These are phyloP conservation scores for Wickerhamiella brachini DNA, from an alignment of 805 yeast genomes.

Conservation along the genomic window DNA sequence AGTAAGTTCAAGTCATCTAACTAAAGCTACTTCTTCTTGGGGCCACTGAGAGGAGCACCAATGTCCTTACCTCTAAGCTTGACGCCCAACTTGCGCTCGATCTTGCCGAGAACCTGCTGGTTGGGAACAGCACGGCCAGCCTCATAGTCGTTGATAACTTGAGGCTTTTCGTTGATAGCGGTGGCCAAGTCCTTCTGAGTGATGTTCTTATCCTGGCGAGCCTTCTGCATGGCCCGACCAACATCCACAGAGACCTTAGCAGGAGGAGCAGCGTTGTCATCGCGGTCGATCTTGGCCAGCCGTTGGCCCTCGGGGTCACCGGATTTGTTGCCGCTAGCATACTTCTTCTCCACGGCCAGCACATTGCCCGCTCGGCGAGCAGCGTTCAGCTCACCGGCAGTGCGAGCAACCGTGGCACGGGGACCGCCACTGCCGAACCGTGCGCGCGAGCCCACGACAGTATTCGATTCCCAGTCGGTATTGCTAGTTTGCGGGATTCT, in stretches of 20 bases:
- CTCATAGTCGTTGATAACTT: constrained; percentile 89
- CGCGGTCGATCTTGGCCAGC: constrained; percentile 82
- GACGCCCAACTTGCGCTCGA: constrained; percentile 88
- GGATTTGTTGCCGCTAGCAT: constrained; percentile 49
- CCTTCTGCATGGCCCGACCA: constrained; percentile 76
- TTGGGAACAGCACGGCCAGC: constrained; percentile 93
- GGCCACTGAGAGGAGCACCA: constrained; percentile 63
- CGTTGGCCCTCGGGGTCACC: constrained; percentile 83
- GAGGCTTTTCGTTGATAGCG: constrained; percentile 89
- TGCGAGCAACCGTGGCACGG: constrained; percentile 67
- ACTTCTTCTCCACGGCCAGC: constrained; percentile 86
- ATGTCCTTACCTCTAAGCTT: constrained; percentile 92
- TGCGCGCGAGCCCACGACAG: constrained; percentile 79
- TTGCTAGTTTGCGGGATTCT: constrained; percentile 14
- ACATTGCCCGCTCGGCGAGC: constrained; percentile 90
- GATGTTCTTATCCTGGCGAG: constrained; percentile 73
- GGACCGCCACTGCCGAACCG: constrained; percentile 78
- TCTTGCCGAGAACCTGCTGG: constrained; percentile 83
- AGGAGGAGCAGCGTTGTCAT: constrained; percentile 85
- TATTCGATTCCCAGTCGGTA: constrained; percentile 81
- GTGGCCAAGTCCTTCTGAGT: constrained; percentile 97
- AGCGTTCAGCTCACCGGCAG: constrained; percentile 68
- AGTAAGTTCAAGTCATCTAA: not conserved
- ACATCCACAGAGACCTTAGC: constrained; percentile 74
- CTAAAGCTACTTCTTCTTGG: constrained; percentile 27